These are phyloP conservation scores for Phylloporus arenicola DNA, from an alignment of 768 basidiomycete species.

Conservation along the genomic window DNA sequence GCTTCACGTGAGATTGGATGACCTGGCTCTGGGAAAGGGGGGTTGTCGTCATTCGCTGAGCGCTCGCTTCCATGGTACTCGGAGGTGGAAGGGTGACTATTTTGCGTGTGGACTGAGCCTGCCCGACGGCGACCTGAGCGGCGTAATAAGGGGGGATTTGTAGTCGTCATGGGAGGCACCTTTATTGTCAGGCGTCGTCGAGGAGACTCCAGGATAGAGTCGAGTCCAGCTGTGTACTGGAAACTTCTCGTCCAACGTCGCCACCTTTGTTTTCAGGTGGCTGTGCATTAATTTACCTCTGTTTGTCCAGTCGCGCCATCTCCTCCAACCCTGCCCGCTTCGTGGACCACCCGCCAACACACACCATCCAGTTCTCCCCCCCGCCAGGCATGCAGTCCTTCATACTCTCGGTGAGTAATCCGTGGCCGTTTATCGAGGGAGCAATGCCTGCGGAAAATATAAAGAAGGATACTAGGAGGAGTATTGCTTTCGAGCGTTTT, in stretches of 20 bases:
- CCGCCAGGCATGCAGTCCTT: neutral
- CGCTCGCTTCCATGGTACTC: constrained; percentile 32
- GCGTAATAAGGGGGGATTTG: constrained; percentile 9
- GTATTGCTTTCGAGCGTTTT: constrained; percentile 6
- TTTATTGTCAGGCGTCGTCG: constrained; percentile 19
- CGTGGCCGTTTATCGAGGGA: neutral
- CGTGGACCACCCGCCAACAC: constrained; percentile 14
- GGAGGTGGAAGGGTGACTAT: constrained; percentile 26
- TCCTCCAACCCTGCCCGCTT: constrained; percentile 26
- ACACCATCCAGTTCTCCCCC: constrained; percentile 3
- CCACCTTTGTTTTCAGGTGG: constrained; percentile 32
- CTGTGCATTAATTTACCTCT: constrained; percentile 24
- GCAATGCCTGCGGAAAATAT: neutral
- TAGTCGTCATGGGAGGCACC: constrained; percentile 17
- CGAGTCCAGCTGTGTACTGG: constrained; percentile 14
- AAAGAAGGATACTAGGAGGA: constrained; percentile 3
- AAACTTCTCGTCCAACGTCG: constrained; percentile 16
- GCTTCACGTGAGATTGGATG: neutral
- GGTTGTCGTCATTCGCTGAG: constrained; percentile 28
- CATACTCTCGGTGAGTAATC: neutral
- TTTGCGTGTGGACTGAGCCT: constrained; percentile 19
- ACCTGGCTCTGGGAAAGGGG: neutral
- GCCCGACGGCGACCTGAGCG: constrained; percentile 24
- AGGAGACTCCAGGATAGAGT: constrained; percentile 18
- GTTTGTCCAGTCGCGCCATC: constrained; percentile 20